Evolutionary conservation across 2,329 filamentous ascomycete genomes (phyloP), one percentile per base, ranked within the genome.

Genomic region (Nannizziopsis arthrosporioides): DNA sequence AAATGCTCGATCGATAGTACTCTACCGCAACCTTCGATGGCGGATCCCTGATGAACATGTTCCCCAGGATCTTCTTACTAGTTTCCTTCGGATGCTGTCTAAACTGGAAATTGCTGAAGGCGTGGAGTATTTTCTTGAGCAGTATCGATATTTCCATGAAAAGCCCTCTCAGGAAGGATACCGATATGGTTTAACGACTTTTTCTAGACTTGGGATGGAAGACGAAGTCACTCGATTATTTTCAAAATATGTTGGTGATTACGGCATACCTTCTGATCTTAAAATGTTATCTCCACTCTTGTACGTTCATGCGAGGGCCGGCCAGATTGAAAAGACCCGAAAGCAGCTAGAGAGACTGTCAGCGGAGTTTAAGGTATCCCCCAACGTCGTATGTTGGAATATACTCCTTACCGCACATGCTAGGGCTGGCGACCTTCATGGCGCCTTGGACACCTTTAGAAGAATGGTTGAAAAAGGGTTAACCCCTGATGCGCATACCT

Each of bases 361-460:
- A 18, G 56, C 66, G 5, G 70, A 77, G 43, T 81, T 80, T 57
- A 65, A 69, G 1, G 56, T 83, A 12, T 55, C 68, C 37, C 82
- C 81, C 5, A 77, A 79, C 53, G 62, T 74, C 1, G 61, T 71
- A 32, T 78, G 76, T 53, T 94, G 84, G 82, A 94, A 94, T 59
- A 80, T 81, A 17, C 65, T 94, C 22, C 70, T 96, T 40, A 78
- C 82, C 57, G 81, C 83, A 2, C 77, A 88, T 63, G 73, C 74
- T 14, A 79, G 78, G 55, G 75, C 76, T 0, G 73, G 78, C 42
- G 79, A 92, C 59, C 74, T 85, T 38, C 70, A 78, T n/a, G 76
- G 77, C 5, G 82, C 81, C 10, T 68, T 85, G 49, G 61, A 70
- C 5, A 73, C 74, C 42, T 88, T 93, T 57, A 72, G 80, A 14